phyloP scores from a whole-genome alignment of 2,329 filamentous ascomycete species.

The Byssochlamys sp. region DNA sequence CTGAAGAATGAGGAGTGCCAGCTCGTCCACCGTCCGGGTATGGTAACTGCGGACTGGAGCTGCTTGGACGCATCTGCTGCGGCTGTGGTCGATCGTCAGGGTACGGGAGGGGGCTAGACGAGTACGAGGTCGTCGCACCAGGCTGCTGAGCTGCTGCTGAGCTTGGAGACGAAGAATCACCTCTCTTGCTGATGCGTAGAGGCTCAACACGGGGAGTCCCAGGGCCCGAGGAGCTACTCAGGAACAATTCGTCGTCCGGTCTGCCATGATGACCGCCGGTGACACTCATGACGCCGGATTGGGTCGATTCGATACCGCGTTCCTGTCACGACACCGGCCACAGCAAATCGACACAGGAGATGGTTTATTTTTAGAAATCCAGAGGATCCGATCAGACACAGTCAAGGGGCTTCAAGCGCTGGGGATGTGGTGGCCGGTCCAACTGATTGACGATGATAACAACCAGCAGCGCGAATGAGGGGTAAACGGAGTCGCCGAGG shows the following conservation, averaged over 20 bases:
- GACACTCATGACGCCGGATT: slow-evolving; percentile 33
- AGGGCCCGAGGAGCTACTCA: slow-evolving; percentile 42
- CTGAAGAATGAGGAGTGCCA: slow-evolving; percentile 17
- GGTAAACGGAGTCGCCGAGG: not conserved
- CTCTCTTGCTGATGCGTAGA: slow-evolving; percentile 72
- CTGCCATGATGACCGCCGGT: slow-evolving; percentile 48
- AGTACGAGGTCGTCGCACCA: slow-evolving; percentile 55
- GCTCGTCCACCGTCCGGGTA: slow-evolving; percentile 23
- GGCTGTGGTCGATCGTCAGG: slow-evolving; percentile 52
- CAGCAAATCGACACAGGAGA: not conserved
- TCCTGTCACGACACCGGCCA: slow-evolving; percentile 2
- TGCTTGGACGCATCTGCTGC: slow-evolving; percentile 26
- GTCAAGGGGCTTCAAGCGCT: not conserved
- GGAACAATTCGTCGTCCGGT: slow-evolving; percentile 75
- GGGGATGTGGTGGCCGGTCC: not conserved
- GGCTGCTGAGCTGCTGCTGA: slow-evolving; percentile 27
- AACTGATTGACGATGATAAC: not conserved
- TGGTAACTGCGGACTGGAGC: slow-evolving; percentile 23
- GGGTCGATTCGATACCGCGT: not conserved
- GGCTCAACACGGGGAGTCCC: slow-evolving; percentile 75
- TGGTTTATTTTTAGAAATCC: not conserved
- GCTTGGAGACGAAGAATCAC: slow-evolving; percentile 49
- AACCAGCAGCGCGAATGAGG: not conserved
- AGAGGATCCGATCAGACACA: not conserved
- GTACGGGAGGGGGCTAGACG: slow-evolving; percentile 60